phyloP scores from a whole-genome alignment of 257 asterid species.

The Striga asiatica region DNA sequence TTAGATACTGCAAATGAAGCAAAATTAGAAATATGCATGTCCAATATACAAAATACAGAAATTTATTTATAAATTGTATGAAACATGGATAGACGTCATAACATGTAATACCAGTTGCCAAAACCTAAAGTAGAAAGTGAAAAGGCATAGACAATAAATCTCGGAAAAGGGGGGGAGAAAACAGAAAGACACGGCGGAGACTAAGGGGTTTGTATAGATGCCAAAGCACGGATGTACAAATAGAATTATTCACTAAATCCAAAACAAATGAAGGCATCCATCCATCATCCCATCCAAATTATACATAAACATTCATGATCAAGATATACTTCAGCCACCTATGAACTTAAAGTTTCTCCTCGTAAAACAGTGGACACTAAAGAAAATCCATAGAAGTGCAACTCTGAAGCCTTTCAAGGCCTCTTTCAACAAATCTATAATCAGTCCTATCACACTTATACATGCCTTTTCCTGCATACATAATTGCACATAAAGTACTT shows the following conservation, averaged over 20 bases:
- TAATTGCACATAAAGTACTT: neutral
- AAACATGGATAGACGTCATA: slow-evolving; percentile 1
- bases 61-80: neutral
- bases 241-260: slow-evolving; percentile 4
- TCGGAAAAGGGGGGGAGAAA: neutral
- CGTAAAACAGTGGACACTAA: slow-evolving; percentile 3
- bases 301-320: neutral
- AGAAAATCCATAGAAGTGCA: no score
- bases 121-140: slow-evolving; percentile 3
- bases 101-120: slow-evolving; percentile 3
- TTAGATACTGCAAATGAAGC: slow-evolving; percentile 53
- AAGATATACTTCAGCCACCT: slow-evolving; percentile 7
- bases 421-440: slow-evolving; percentile 6
- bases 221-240: neutral
- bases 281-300: neutral
- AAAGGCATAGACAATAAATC: neutral
- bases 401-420: slow-evolving; percentile 3
- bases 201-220: neutral
- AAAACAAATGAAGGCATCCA: neutral
- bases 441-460: neutral
- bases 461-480: neutral
- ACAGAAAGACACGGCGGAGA: neutral
- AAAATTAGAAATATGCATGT: slow-evolving; percentile 4
- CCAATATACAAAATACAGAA: neutral
- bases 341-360: neutral